Base-by-base conservation (phyloP, 2,329 filamentous ascomycete species). In the Bipolaris bicolor region DNA sequence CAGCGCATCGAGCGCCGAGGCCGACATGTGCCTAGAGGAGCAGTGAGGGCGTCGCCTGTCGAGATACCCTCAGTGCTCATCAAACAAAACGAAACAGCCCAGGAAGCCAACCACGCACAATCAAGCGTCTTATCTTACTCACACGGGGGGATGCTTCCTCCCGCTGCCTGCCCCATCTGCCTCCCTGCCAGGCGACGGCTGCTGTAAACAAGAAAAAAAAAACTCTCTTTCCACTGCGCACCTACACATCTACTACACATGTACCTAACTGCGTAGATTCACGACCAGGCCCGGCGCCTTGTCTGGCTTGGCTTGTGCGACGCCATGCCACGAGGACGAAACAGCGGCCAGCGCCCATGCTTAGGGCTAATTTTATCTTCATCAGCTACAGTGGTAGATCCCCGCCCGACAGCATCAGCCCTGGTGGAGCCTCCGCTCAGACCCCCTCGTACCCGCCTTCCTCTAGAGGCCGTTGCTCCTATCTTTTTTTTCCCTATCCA, bases 281-380 rank as follows among this genome's bases (percentile, higher is more conserved):
- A 31, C 29, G 29, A 31, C 10, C 29, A 31, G 29, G 29, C 10
- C 41, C 41, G 41, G 10, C 24, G 18, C 15, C 26, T 33, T 34
- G 26, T n/a, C 37, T 40, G 26, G 11, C 49, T 34, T 31, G 34
- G n/a, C 54, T 51, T 45, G 41, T 47, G 31, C 31, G 26, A 46
- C 16, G 34, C 41, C 22, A 39, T 29, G 41, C 31, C 54, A 48
- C 22, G 44, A 57, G 31, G 29, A 29, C 47, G 31, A 40, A 36
- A 41, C 34, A 40, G 16, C 26, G 41, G 37, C 54, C 44, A 16
- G 22, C 18, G 49, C 54, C 26, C 31, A 44, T 52, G 43, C 54
- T 52, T 20, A 44, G 29, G 39, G 49, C 55, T 61, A 61, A 61
- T 58, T 61, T 51, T 58, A 61, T 52, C 55, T 39, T 49, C 39